Conservation (phyloP, 192 early-diverging fungal genomes). For the Funneliformis mosseae region DNA sequence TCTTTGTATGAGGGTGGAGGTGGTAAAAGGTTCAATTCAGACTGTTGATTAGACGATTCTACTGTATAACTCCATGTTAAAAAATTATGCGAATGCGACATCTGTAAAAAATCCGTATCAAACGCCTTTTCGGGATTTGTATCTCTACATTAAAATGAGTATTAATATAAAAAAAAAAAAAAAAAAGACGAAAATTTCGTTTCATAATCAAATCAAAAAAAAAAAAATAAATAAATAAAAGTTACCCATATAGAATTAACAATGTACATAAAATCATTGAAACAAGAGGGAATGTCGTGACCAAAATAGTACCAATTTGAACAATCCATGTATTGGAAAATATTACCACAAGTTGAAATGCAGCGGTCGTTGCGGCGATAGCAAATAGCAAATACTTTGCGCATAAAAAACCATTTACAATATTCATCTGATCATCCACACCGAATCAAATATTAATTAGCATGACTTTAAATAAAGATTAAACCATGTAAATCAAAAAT, state of each 20-base stretch:
- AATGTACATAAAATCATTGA: constrained; percentile 18
- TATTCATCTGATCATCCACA: background rate
- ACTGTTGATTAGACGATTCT: background rate
- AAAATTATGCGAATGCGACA: background rate
- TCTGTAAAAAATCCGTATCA: background rate
- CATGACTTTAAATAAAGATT: background rate
- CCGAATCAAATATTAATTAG: background rate
- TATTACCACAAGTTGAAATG: background rate
- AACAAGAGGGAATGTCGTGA: background rate
- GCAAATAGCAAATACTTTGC: background rate
- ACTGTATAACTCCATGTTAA: background rate
- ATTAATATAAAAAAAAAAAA: background rate
- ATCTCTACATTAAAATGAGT: background rate
- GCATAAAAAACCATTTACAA: constrained; percentile 16
- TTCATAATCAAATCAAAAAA: too few species aligned
- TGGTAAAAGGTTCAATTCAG: constrained; percentile 1
- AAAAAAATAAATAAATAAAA: background rate
- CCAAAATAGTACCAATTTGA: background rate
- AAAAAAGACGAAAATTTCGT: background rate
- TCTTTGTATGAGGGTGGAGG: constrained; percentile 6
- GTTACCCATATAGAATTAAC: background rate
- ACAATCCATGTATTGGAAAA: background rate
- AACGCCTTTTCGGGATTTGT: constrained; percentile 3
- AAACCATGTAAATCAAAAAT: background rate
- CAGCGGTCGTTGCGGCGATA: background rate